phyloP scores from a whole-genome alignment of 306 rosid species.

The Quillaja saponaria region DNA sequence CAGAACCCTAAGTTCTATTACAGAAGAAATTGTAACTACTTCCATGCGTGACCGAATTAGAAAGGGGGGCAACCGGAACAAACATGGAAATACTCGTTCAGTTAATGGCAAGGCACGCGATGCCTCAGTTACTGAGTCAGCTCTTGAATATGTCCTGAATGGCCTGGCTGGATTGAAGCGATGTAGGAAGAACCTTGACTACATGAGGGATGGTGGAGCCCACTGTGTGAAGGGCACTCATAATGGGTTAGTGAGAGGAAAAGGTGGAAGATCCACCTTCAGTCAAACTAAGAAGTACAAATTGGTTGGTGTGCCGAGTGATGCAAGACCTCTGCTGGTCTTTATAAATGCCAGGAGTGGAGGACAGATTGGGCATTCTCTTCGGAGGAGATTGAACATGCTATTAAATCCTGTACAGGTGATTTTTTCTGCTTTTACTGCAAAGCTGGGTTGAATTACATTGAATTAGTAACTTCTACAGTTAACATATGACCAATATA shows the following conservation, averaged over 20 bases:
- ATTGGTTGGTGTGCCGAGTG: conserved; percentile 59
- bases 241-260: conserved; percentile 32
- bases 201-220: conserved; percentile 32
- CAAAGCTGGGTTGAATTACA: not conserved
- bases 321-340: conserved; percentile 74
- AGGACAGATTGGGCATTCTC: conserved; percentile 68
- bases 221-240: conserved; percentile 20
- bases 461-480: too few relatives aligned
- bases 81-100: conserved; percentile 38
- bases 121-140: conserved; percentile 40
- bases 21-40: conserved; percentile 43
- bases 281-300: conserved; percentile 47
- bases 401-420: conserved; percentile 79
- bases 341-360: conserved; percentile 75
- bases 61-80: conserved; percentile 52
- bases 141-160: conserved; percentile 48
- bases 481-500: too few relatives aligned
- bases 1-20: conserved; percentile 36
- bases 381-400: conserved; percentile 71
- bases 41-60: conserved; percentile 50
- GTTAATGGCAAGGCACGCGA: conserved; percentile 37
- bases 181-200: conserved; percentile 34
- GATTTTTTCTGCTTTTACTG: conserved; percentile 24
- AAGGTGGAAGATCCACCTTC: conserved; percentile 31
- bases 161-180: conserved; percentile 48